Percentiles rank a stretch among this genome's conserved stretches.
Evolutionary conservation across 306 rosid species (phyloP).

Genomic region (Glycine soja): DNA sequence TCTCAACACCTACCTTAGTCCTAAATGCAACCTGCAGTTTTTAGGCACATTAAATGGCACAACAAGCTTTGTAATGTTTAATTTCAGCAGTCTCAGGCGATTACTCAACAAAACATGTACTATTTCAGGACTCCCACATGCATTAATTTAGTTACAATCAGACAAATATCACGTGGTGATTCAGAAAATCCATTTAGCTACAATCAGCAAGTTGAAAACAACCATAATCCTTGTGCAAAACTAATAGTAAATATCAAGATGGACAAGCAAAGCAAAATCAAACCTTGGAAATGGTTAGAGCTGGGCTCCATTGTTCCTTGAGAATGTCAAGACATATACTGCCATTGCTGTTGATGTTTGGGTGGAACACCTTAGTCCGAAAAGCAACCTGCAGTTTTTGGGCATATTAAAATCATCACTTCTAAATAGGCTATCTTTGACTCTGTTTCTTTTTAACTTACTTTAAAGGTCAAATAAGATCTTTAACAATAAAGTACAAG

Average conservation of each 20-base stretch:
- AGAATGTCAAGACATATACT: constrained; percentile 95
- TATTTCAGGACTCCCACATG: neutral
- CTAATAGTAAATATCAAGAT: neutral
- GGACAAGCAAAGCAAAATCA: constrained; percentile 35
- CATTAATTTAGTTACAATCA: neutral
- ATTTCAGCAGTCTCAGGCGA: neutral
- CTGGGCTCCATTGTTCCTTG: constrained; percentile 97
- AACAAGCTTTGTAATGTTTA: neutral
- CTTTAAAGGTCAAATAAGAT: neutral
- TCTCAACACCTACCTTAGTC: neutral
- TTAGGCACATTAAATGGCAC: neutral
- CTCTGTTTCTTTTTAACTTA: neutral
- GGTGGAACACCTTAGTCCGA: constrained; percentile 94
- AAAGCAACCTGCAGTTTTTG: constrained; percentile 82
- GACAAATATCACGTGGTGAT: neutral
- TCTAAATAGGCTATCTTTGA: neutral
- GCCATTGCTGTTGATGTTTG: constrained; percentile 89
- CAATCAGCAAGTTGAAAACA: constrained; percentile 8
- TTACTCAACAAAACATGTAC: neutral
- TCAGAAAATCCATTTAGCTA: constrained; percentile 16
- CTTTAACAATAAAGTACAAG: neutral
- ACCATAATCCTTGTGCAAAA: neutral
- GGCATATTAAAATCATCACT: constrained; percentile 12
- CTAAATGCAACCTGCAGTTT: no score
- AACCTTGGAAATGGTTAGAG: constrained; percentile 92